These are phyloP conservation scores for Ustilago xerochloae DNA, from an alignment of 1,284 basidiomycete genomes.

Conservation along the genomic window DNA sequence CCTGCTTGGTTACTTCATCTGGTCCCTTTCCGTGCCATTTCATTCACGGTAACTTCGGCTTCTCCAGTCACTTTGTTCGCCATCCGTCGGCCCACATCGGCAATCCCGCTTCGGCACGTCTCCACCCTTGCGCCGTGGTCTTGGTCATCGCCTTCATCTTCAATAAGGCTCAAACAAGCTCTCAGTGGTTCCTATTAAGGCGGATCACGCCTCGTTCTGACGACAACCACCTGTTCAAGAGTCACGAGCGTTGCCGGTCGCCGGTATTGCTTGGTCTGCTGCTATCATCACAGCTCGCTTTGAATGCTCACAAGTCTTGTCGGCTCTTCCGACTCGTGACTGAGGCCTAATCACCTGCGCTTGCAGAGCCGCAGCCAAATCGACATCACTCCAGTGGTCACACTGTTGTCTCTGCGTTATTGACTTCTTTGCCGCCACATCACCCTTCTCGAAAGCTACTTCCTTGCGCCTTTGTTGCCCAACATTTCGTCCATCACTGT, in stretches of 20 bases:
- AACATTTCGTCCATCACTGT: constrained; percentile 37
- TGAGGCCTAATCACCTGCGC: too few species aligned
- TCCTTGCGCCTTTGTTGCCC: constrained; percentile 27
- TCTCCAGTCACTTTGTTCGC: neutral
- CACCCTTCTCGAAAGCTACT: neutral
- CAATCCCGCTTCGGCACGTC: neutral
- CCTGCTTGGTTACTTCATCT: neutral
- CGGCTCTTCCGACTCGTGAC: constrained; percentile 3
- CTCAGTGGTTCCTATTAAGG: neutral
- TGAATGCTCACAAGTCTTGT: constrained; percentile 2
- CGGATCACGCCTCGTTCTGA: neutral
- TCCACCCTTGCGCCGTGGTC: neutral
- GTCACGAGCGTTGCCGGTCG: constrained; percentile 2
- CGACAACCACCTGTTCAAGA: neutral
- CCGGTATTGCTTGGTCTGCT: neutral
- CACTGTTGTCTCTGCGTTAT: too few species aligned
- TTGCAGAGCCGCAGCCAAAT: neutral
- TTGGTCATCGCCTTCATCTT: neutral
- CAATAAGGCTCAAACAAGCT: neutral
- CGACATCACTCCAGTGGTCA: neutral
- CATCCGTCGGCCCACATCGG: neutral
- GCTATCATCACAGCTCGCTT: neutral
- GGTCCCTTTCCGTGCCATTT: neutral
- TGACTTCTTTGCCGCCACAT: too few species aligned
- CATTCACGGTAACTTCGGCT: neutral